Conservation (phyloP, 371 early-diverging fungal genomes). For the Nematocida sp. region DNA sequence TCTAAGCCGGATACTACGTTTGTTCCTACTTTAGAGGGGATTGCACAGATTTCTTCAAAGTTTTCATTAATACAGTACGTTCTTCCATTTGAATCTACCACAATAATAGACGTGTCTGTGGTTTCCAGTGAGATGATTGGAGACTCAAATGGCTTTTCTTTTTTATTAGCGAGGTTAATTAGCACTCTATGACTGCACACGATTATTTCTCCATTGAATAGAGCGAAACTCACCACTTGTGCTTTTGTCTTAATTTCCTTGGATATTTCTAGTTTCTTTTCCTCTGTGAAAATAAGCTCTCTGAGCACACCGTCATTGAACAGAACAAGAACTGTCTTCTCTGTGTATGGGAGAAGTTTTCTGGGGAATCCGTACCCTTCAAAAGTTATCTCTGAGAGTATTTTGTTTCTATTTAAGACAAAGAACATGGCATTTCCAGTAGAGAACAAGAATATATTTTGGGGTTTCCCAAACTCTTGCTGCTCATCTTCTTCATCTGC, state of each 20-base stretch:
- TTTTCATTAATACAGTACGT: background rate
- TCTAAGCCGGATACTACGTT: constrained; percentile 36
- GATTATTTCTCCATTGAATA: constrained; percentile 35
- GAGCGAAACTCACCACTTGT: constrained; percentile 18
- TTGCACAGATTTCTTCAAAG: constrained; percentile 21
- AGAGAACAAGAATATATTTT: constrained; percentile 40
- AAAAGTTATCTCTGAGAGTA: constrained; percentile 17
- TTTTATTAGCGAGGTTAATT: constrained; percentile 22
- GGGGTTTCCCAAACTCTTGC: background rate
- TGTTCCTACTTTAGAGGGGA: constrained; percentile 53
- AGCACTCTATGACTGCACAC: constrained; percentile 39
- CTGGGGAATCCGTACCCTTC: constrained; percentile 46
- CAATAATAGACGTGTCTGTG: constrained; percentile 31
- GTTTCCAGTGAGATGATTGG: constrained; percentile 34
- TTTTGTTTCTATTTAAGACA: constrained; percentile 4
- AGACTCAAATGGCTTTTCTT: constrained; percentile 39
- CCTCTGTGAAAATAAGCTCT: constrained; percentile 8
- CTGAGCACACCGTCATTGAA: constrained; percentile 49
- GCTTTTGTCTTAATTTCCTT: constrained; percentile 24
- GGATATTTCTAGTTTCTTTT: background rate
- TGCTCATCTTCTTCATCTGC: constrained; percentile 14
- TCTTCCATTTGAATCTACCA: constrained; percentile 50
- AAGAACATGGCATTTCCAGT: constrained; percentile 14
- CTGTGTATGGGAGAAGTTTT: background rate
- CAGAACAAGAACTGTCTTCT: constrained; percentile 15